These are phyloP conservation scores for Decorospora gaudefroyi DNA, from an alignment of 2,329 filamentous ascomycete species.

Conservation along the genomic window DNA sequence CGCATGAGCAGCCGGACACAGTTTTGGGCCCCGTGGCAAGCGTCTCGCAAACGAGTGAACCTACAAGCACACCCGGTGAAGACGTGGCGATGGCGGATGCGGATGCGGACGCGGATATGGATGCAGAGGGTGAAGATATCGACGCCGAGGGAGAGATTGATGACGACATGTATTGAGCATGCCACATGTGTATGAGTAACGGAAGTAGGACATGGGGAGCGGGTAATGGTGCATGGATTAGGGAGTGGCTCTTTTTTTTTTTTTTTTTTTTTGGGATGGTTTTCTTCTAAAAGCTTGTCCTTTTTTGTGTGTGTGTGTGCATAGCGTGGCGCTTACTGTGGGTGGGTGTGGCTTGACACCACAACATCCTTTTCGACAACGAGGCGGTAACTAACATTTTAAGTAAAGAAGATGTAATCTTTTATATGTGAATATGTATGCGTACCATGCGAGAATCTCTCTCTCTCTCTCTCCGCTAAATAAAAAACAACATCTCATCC, in stretches of 20 bases:
- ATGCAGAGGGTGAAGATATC: conserved; percentile 21
- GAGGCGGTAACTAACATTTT: too few relatives aligned
- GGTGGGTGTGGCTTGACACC: not conserved
- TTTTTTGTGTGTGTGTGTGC: conserved; percentile 6
- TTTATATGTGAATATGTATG: too few relatives aligned
- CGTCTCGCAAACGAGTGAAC: conserved; percentile 1
- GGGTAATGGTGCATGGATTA: not conserved
- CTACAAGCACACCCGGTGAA: not conserved
- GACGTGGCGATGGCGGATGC: conserved; percentile 22
- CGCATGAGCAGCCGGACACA: not conserved
- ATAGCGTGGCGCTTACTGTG: conserved; percentile 19
- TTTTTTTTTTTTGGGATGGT: not conserved
- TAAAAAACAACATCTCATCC: too few relatives aligned
- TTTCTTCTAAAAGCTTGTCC: not conserved
- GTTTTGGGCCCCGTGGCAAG: not conserved
- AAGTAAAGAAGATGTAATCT: too few relatives aligned
- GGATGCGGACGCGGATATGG: conserved; percentile 9
- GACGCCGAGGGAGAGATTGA: conserved; percentile 35
- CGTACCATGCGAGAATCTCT: too few relatives aligned
- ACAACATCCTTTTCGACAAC: too few relatives aligned
- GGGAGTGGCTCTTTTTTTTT: not conserved
- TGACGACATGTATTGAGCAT: conserved; percentile 16
- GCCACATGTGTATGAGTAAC: not conserved
- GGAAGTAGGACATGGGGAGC: not conserved
- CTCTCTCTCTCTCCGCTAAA: too few relatives aligned